Evolutionary conservation across 163 green algal genomes (phyloP).

Genomic region (Coccomyxa subellipsoidea): DNA sequence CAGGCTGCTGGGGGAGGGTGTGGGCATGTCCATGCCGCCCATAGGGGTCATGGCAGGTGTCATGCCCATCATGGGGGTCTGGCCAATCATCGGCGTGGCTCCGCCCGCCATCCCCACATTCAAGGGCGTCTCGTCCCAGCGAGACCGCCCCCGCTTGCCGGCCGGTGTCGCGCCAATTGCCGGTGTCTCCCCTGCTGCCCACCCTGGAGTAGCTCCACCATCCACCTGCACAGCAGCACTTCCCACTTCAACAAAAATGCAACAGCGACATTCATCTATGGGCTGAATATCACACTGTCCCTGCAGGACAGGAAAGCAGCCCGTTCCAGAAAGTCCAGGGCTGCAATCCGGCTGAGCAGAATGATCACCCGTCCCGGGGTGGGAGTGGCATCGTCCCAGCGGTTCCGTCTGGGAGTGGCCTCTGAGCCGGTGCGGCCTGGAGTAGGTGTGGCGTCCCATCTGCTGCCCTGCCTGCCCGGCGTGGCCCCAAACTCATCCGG

Average conservation of each 20-base stretch:
- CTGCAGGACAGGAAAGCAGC: too few relatives aligned
- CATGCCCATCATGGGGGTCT: constrained; percentile 38
- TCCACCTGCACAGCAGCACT: constrained; percentile 29
- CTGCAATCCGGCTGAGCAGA: too few relatives aligned
- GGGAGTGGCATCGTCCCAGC: constrained; percentile 74
- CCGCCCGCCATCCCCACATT: constrained; percentile 24
- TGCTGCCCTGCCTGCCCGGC: constrained; percentile 47
- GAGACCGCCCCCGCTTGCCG: constrained; percentile 63
- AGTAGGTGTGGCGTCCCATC: constrained; percentile 72
- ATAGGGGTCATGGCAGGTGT: constrained; percentile 64
- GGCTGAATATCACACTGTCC: too few relatives aligned
- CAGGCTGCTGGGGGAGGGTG: constrained; percentile 63
- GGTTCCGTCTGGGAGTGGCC: constrained; percentile 40
- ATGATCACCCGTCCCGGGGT: constrained; percentile 49
- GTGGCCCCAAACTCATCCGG: constrained; percentile 21
- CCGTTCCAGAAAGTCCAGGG: too few relatives aligned
- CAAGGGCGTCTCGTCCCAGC: constrained; percentile 89
- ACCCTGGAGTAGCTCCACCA: constrained; percentile 36
- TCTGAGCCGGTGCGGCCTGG: constrained; percentile 28
- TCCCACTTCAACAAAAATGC: too few relatives aligned
- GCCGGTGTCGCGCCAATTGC: constrained; percentile 35
- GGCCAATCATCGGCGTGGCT: constrained; percentile 42
- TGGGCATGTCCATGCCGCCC: constrained; percentile 78
- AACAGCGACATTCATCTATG: too few relatives aligned
- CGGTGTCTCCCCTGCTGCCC: constrained; percentile 59